phyloP scores from a whole-genome alignment of 169 alveolate species.

The Plasmodium blacklocki region DNA sequence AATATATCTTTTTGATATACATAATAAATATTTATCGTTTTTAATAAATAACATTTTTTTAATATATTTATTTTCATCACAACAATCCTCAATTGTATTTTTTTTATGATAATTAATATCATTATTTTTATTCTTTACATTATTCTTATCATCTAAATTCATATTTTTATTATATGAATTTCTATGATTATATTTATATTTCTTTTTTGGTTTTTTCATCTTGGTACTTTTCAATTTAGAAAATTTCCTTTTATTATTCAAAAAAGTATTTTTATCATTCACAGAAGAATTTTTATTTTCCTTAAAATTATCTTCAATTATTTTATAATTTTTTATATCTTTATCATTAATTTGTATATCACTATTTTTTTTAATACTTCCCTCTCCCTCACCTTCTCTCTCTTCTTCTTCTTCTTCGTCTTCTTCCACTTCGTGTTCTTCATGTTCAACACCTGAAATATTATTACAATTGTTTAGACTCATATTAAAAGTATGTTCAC shows the following conservation, averaged over 20 bases:
- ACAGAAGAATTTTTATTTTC: conserved; percentile 4
- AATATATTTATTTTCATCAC: conserved; percentile 58
- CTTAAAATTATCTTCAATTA: not conserved
- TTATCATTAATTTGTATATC: not conserved
- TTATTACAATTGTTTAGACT: not conserved
- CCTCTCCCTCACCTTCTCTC: not conserved
- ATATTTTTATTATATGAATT: not conserved
- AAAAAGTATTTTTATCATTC: conserved; percentile 4
- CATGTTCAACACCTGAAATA: not conserved
- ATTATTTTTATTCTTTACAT: conserved; percentile 31
- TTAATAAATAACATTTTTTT: conserved; percentile 63
- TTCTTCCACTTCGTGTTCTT: too few species aligned
- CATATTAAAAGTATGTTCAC: too few species aligned
- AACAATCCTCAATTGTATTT: conserved; percentile 20
- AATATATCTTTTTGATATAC: conserved; percentile 64
- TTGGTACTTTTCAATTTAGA: conserved; percentile 16
- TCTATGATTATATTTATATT: conserved; percentile 9
- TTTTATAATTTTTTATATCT: not conserved
- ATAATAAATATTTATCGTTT: conserved; percentile 45
- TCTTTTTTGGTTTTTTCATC: conserved; percentile 31
- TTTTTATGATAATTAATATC: conserved; percentile 18
- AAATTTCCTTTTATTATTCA: conserved; percentile 26
- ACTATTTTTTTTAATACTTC: not conserved
- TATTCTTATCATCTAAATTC: conserved; percentile 13
- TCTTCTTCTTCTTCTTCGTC: not conserved